A percentile compares a stretch with the other conserved stretches of the same genome.
These are phyloP conservation scores for Poronia punctata DNA, from an alignment of 495 filamentous ascomycete species.

Conservation along the genomic window DNA sequence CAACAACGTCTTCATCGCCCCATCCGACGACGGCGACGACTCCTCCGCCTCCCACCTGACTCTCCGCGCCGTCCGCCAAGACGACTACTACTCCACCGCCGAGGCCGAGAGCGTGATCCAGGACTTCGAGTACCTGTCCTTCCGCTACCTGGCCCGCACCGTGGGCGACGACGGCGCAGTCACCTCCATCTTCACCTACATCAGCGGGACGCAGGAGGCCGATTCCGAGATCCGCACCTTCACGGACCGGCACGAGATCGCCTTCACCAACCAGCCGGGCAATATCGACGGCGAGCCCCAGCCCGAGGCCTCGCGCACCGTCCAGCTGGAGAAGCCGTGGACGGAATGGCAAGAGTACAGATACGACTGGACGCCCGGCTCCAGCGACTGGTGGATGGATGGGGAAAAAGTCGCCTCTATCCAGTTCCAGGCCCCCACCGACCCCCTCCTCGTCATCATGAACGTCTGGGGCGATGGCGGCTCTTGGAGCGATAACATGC, in stretches of 20 bases:
- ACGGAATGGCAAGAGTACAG: constrained; percentile 60
- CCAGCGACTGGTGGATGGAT: constrained; percentile 62
- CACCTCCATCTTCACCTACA: constrained; percentile 65
- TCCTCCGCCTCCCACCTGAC: constrained; percentile 39
- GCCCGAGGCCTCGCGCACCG: constrained; percentile 30
- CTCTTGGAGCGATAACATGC: constrained; percentile 66
- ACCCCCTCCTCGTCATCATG: constrained; percentile 52
- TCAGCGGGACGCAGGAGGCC: constrained; percentile 48
- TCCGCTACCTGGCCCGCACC: constrained; percentile 54
- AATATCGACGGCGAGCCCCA: constrained; percentile 35
- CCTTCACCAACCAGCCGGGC: constrained; percentile 70
- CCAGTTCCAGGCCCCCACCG: constrained; percentile 51
- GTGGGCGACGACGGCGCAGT: constrained; percentile 50
- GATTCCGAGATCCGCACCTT: constrained; percentile 69
- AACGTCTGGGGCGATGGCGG: constrained; percentile 77
- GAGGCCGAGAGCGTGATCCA: constrained; percentile 51
- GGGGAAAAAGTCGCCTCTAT: constrained; percentile 47
- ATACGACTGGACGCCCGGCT: constrained; percentile 59
- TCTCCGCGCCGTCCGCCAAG: constrained; percentile 45
- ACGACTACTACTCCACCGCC: constrained; percentile 37
- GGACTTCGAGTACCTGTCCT: constrained; percentile 50
- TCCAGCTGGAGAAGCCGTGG: constrained; percentile 45
- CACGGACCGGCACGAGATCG: constrained; percentile 45
- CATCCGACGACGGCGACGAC: constrained; percentile 24
- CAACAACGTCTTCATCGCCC: constrained; percentile 57